These are phyloP conservation scores for Metschnikowia picachoensis DNA, from an alignment of 805 yeast genomes.

Conservation along the genomic window DNA sequence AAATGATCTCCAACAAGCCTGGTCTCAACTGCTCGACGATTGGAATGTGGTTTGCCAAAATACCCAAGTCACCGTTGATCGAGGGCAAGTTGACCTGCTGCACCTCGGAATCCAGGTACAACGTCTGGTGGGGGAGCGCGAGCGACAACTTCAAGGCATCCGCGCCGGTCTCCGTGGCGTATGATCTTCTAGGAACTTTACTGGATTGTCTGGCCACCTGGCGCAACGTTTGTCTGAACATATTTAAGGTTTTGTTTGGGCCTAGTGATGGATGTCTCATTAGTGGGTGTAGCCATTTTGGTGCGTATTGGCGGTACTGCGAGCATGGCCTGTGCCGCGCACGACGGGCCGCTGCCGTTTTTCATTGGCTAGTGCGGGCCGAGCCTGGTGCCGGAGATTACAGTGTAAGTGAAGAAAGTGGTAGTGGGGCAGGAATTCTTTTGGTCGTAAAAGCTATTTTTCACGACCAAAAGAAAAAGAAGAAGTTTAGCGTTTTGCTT, in stretches of 20 bases:
- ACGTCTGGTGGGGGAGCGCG: conserved; percentile 83
- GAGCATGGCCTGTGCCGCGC: conserved; percentile 16
- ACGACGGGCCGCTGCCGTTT: conserved; percentile 20
- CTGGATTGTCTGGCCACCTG: conserved; percentile 56
- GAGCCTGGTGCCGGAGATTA: too few species aligned
- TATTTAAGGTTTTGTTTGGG: conserved; percentile 19
- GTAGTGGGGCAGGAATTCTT: too few species aligned
- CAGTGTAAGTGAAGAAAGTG: too few species aligned
- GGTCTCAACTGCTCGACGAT: conserved; percentile 94
- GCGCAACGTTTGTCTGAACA: conserved; percentile 66
- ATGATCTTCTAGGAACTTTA: conserved; percentile 66
- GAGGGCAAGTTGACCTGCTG: conserved; percentile 92
- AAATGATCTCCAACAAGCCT: conserved; percentile 90
- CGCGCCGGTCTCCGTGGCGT: conserved; percentile 74
- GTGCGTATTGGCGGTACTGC: background rate
- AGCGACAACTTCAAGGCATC: conserved; percentile 83
- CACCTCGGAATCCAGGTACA: conserved; percentile 54
- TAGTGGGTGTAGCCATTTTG: background rate
- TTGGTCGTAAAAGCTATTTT: too few species aligned
- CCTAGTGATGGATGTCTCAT: conserved; percentile 3
- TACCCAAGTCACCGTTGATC: conserved; percentile 92
- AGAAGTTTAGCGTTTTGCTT: too few species aligned
- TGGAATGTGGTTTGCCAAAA: conserved; percentile 96
- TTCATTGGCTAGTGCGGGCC: conserved; percentile 27
- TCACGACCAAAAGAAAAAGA: too few species aligned